Evolutionary conservation across 805 yeast genomes (phyloP), one percentile per base, ranked within the genome.

Genomic region (Cyberlindnera samutprakarnensis): DNA sequence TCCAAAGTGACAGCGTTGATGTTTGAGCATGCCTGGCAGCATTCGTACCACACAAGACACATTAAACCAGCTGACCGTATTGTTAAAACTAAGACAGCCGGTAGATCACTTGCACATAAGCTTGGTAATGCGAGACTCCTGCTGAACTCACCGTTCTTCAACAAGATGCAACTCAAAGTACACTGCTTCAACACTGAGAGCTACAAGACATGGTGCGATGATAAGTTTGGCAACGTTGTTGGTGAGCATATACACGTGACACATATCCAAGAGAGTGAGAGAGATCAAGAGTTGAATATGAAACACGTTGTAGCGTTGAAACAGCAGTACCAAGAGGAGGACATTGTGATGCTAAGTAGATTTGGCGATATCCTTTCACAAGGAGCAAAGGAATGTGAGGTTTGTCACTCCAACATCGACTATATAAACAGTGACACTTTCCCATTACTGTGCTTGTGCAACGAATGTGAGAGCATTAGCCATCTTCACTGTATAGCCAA

Each of bases 1-100:
- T 72, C 75, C 6, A 74, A 72, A 38, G 62, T 77, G 3, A 56
- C 78, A 3, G 94, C 94, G 0, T 55, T 85, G 31, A 88, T 76
- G 39, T 84, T 84, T 54, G 95, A 85, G 47, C 87, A 81, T 54
- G 88, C 94, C 2, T 78, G 83, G 73, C 94, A 84, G 44, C 92
- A 83, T 52, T 62, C 78, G 2, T 64, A 77, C 39, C 64, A 62
- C 31, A 78, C 94, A 0, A 59, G 86, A 23, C 84, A 75, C 47
- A 72, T 83, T 4, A 47, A 54, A 2, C 40, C 42, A 0, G 54
- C 49, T 3, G 50, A 51, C 9, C 53, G 78, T 31, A 49, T 72
- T 9, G 55, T 64, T 2, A 60, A 52, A 17, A 39, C 36, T 14
- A 61, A 57, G 37, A 50, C 51, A 5, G 52, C 62, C 12, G 70